These are phyloP conservation scores for Graphilbum ipis-grandicollis DNA, from an alignment of 2,329 filamentous ascomycete species.

Conservation along the genomic window DNA sequence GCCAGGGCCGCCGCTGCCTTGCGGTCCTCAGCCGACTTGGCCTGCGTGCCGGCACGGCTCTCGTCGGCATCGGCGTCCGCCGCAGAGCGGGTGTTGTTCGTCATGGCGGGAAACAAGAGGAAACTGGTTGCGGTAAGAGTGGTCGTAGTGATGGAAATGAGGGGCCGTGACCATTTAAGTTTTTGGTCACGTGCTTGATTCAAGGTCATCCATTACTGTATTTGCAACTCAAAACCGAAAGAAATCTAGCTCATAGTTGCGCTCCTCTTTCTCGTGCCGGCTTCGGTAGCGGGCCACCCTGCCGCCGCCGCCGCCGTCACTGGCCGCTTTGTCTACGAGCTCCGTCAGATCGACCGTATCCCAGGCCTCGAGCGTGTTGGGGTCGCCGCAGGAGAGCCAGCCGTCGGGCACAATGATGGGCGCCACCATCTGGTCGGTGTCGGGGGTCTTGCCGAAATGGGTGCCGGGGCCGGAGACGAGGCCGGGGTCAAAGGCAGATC, in stretches of 20 bases:
- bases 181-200: too few species aligned
- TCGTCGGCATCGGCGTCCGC: conserved; percentile 37
- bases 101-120: too few species aligned
- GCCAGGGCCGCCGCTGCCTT: conserved; percentile 61
- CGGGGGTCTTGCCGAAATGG: too few species aligned
- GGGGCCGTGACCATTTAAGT: too few species aligned
- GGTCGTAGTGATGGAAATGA: neutral
- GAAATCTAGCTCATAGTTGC: conserved; percentile 1
- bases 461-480: too few species aligned
- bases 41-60: conserved; percentile 30
- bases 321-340: neutral
- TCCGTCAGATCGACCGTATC: neutral
- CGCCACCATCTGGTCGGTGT: too few species aligned
- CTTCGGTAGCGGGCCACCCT: neutral
- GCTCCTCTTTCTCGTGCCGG: neutral
- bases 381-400: neutral
- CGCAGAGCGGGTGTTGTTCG: conserved; percentile 11
- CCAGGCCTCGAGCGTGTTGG: neutral
- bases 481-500: too few species aligned
- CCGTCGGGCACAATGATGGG: too few species aligned
- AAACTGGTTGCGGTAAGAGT: neutral
- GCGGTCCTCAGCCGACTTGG: conserved; percentile 57
- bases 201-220: too few species aligned
- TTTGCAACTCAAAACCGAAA: conserved; percentile 1
- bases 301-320: neutral